A percentile compares a stretch with the other conserved stretches of the same genome.
These are phyloP conservation scores for Trichoderma simmonsii DNA, from an alignment of 2,329 filamentous ascomycete genomes.

Conservation along the genomic window DNA sequence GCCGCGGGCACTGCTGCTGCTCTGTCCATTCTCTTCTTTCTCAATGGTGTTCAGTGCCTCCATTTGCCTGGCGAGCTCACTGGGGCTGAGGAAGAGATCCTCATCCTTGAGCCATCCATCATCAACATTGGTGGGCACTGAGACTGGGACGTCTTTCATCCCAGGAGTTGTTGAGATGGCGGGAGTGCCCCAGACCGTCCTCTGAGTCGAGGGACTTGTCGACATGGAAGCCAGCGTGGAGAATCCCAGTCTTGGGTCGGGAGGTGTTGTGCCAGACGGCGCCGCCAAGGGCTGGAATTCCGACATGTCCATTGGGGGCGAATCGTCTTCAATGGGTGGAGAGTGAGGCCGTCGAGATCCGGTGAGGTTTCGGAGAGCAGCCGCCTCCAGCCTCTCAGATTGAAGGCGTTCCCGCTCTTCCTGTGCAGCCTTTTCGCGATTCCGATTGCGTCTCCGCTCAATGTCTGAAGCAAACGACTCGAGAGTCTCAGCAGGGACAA, in stretches of 20 bases:
- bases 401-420: slow-evolving; percentile 83
- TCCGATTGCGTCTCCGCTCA: slow-evolving; percentile 69
- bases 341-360: slow-evolving; percentile 40
- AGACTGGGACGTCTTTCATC: slow-evolving; percentile 37
- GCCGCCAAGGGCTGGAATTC: slow-evolving; percentile 64
- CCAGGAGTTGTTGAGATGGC: slow-evolving; percentile 61
- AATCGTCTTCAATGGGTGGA: slow-evolving; percentile 36
- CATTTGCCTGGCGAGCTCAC: slow-evolving; percentile 59
- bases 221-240: slow-evolving; percentile 71
- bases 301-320: slow-evolving; percentile 47
- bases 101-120: slow-evolving; percentile 89
- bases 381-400: slow-evolving; percentile 75
- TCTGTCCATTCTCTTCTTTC: slow-evolving; percentile 21
- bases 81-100: slow-evolving; percentile 51
- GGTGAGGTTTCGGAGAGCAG: slow-evolving; percentile 56
- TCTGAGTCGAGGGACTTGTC: slow-evolving; percentile 70
- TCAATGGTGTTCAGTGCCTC: slow-evolving; percentile 49
- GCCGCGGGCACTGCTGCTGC: slow-evolving; percentile 23
- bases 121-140: slow-evolving; percentile 39
- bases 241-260: slow-evolving; percentile 59
- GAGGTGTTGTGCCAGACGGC: slow-evolving; percentile 50
- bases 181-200: slow-evolving; percentile 91
- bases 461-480: slow-evolving; percentile 74
- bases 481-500: slow-evolving; percentile 73
- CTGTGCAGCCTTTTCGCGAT: slow-evolving; percentile 76